Percentiles rank a stretch among this genome's conserved stretches.
These are phyloP conservation scores for Ordospora pajunii DNA, from an alignment of 371 early-diverging fungal genomes.

Conservation along the genomic window DNA sequence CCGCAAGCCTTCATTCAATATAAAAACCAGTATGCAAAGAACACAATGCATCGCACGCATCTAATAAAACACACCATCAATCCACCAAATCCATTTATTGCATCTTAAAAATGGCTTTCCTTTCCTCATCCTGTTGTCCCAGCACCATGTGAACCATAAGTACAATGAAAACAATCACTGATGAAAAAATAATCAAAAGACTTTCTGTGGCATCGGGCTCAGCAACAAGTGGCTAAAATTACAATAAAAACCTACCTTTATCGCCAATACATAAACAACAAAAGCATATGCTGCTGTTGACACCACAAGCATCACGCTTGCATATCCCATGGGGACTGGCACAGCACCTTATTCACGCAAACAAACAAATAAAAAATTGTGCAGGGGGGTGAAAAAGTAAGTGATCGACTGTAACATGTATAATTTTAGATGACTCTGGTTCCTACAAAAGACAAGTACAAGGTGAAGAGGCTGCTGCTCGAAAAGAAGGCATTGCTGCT, in stretches of 20 bases:
- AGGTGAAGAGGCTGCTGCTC: conserved; percentile 32
- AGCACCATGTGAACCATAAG: background rate
- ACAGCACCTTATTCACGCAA: background rate
- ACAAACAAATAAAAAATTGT: conserved; percentile 9
- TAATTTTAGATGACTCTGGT: conserved; percentile 27
- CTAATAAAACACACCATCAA: no score
- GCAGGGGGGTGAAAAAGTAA: background rate
- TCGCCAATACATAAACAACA: background rate
- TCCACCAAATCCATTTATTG: background rate
- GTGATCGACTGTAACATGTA: background rate
- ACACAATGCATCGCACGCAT: no score
- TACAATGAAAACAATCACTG: background rate
- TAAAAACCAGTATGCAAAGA: no score
- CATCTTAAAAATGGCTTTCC: background rate
- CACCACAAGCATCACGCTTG: background rate
- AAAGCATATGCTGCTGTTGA: background rate
- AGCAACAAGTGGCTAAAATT: conserved; percentile 4
- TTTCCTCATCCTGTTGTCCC: background rate
- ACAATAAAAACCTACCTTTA: background rate
- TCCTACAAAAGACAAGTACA: conserved; percentile 29
- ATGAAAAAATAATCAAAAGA: background rate
- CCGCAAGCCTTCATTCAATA: no score
- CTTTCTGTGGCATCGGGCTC: background rate
- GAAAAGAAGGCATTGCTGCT: conserved; percentile 34
- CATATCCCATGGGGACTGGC: background rate